A percentile compares a stretch with the other conserved stretches of the same genome.
phyloP scores from a whole-genome alignment of 441 rosid genomes.

The Lepidium campestre region DNA sequence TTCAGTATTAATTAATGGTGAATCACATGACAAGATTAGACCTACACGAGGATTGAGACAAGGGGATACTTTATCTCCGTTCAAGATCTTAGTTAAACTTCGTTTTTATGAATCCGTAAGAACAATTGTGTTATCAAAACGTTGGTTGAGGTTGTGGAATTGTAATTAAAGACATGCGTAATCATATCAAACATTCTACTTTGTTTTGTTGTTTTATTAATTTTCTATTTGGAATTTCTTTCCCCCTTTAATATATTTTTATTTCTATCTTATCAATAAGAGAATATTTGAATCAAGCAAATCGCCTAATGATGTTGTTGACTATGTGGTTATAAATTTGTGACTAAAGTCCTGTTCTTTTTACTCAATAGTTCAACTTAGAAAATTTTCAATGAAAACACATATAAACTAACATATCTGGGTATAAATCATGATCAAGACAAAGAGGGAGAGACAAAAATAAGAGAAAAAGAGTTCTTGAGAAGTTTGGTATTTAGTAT shows the following conservation, averaged over 20 bases:
- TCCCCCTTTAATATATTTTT: not conserved
- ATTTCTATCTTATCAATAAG: not conserved
- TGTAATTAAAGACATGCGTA: not conserved
- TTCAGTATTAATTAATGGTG: too few species aligned
- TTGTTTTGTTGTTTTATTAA: not conserved
- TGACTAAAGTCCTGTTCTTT: not conserved
- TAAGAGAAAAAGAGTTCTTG: too few species aligned
- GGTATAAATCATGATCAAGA: not conserved
- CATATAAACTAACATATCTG: too few species aligned
- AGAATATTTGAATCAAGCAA: not conserved
- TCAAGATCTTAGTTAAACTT: not conserved
- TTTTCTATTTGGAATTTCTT: not conserved
- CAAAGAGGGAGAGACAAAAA: too few species aligned
- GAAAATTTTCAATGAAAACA: too few species aligned
- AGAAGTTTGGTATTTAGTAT: too few species aligned
- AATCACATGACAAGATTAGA: too few species aligned
- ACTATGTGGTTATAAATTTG: not conserved
- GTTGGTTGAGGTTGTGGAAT: not conserved
- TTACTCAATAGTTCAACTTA: not conserved
- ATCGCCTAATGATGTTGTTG: too few species aligned
- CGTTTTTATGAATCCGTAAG: not conserved
- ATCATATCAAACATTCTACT: not conserved
- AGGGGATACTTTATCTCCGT: too few species aligned
- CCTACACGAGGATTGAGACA: too few species aligned
- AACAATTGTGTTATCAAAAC: not conserved